Base-by-base conservation (phyloP, 345 rosid genomes). In the Euphorbia pulcherrima region DNA sequence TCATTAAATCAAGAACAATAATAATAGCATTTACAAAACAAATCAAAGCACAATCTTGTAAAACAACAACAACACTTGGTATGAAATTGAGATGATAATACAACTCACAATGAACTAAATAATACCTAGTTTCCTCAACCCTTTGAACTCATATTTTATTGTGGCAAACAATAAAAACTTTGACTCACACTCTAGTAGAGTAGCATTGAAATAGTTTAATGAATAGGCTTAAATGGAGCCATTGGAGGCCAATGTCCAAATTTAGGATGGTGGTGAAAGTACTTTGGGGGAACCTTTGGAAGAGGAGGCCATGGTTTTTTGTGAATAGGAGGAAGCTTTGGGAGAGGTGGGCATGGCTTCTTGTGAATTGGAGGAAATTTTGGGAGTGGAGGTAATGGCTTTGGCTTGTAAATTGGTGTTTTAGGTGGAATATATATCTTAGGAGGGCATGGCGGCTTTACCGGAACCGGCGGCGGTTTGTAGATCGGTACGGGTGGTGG, bases 211-310 rank as follows among this genome's bases (percentile, higher is more conserved):
- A 33, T 37, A 57, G 26, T 20, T 53, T 51, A 66, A 53, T 73
- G 76, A 52, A 67, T 67, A 9, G 75, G 75, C 50, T 52, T 65
- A 50, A 11, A 27, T 3, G 76, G 76, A 39, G 76, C 48, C 47
- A 73, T 8, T 54, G 68, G 71, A 60, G 71, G 76, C 71, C 71
- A 73, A 9, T 71, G 48, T 24, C 76, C 76, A 21, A 60, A 73
- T 21, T 67, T 73, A 64, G 68, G 74, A 67, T 70, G 74, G 54
- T 70, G 54, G 41, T 70, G 54, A 29, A 70, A 37, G 23, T 46
- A 13, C 58, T 69, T 69, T 39, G 76, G 76, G 21, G 71, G 71
- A 28, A 67, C 1, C 29, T 47, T 7, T 21, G 61, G 71, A 28
- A 54, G 68, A 53, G 72, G 77, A 0, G 77, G 77, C 29, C 18